Evolutionary conservation across 805 yeast species (phyloP), one percentile per base, ranked within the genome.

Genomic region (Barnettozyma wickerhamii): DNA sequence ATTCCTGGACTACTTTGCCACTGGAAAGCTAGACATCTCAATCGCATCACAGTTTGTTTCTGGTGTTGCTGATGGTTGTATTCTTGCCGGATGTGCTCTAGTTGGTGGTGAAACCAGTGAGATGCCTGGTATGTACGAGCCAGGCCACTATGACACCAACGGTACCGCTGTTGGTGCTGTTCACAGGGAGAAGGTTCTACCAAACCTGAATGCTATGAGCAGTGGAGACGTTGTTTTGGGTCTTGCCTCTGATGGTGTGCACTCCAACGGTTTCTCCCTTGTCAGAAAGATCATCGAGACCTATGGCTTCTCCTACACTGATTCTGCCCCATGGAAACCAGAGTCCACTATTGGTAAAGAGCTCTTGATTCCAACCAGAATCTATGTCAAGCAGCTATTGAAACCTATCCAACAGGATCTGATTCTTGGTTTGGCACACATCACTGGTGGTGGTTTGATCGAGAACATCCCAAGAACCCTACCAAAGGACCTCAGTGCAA

Each of bases 131-230:
- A 87, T 93, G 85, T 93, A 93, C 58, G 85, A 82, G 45, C 88
- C 81, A 42, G 95, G 95, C 26, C 98, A 93, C 66, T 93, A 93
- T 60, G 99, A 93, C 65, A 90, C 96, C 46, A 93, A 91, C 59
- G 99, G 99, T 65, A 95, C 99, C 28, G 95, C 97, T 40, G 90
- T 93, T 33, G 99, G 99, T 57, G 99, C 99, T 12, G 97, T 93
- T 5, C 68, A 76, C 51, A 87, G 84, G 56, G 65, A 68, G 42
- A 73, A 76, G 46, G 77, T 93, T 36, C 70, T 93, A 50, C 99
- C 99, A 37, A 75, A 74, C 49, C 59, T 71, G 19, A 68, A 74
- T 19, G 70, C 64, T 35, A 87, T 93, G 95, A 55, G 68, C 23
- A 75, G 66, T 17, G 98, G 98, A 30, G 83, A 93, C 61, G 79